These are phyloP conservation scores for Alternaria infectoria DNA, from an alignment of 2,329 filamentous ascomycete species.

Conservation along the genomic window DNA sequence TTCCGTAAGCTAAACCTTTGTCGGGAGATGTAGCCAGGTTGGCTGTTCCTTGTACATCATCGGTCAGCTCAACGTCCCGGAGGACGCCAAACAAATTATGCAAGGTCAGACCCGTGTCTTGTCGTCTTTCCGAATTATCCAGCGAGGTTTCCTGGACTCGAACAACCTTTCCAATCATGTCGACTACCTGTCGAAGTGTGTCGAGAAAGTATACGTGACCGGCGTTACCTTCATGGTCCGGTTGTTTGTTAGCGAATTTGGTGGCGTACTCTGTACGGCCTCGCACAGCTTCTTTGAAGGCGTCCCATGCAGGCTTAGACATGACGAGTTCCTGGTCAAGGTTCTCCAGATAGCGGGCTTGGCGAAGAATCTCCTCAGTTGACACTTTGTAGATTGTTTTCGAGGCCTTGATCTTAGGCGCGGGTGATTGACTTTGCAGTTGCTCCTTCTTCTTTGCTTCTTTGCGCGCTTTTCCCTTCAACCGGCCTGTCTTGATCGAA, in stretches of 20 bases:
- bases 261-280: background rate
- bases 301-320: background rate
- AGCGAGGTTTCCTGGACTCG: background rate
- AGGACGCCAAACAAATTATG: background rate
- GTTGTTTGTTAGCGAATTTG: background rate
- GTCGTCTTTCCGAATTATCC: no score
- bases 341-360: background rate
- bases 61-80: background rate
- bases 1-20: background rate
- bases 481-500: background rate
- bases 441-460: background rate
- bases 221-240: background rate
- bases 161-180: background rate
- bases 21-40: background rate
- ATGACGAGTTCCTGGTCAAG: background rate
- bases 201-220: background rate
- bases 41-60: background rate
- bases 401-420: background rate
- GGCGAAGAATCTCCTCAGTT: background rate
- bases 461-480: background rate
- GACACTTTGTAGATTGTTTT: background rate
- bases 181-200: background rate
- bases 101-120: background rate
- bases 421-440: background rate
- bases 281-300: background rate